Conservation (phyloP, 2,329 filamentous ascomycete species). For the Capronia epimyces region DNA sequence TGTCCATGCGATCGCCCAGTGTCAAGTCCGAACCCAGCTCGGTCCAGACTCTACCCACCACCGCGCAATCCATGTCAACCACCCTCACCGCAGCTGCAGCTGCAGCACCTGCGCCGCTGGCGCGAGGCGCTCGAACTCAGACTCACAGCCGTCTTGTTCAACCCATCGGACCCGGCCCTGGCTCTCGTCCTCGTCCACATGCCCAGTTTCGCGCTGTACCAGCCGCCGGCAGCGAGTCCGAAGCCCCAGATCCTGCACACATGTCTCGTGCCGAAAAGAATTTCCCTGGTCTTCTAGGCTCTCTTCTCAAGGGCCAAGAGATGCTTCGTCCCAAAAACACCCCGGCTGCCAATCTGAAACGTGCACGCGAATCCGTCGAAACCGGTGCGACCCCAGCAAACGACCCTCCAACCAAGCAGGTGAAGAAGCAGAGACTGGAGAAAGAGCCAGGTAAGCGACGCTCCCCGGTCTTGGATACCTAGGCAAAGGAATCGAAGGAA, state of each 20-base stretch:
- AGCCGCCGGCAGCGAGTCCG: background rate
- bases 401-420: background rate
- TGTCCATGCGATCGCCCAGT: conserved; percentile 1
- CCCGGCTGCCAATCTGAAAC: background rate
- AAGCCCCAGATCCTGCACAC: background rate
- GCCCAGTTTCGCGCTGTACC: background rate
- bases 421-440: conserved; percentile 10
- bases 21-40: conserved; percentile 13
- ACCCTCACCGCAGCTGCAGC: background rate
- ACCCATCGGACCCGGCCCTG: too few relatives aligned
- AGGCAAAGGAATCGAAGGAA: background rate
- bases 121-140: background rate
- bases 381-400: background rate
- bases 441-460: conserved; percentile 20
- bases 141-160: background rate
- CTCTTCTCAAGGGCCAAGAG: background rate
- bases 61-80: background rate
- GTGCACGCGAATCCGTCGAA: conserved; percentile 5
- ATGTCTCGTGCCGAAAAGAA: conserved; percentile 10
- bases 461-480: background rate
- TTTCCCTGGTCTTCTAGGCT: conserved; percentile 17
- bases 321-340: background rate
- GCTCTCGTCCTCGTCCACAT: too few relatives aligned
- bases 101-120: background rate
- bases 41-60: background rate